A percentile compares a stretch with the other conserved stretches of the same genome.
These are phyloP conservation scores for Cadophora malorum DNA, from an alignment of 2,329 filamentous ascomycete genomes.

Conservation along the genomic window DNA sequence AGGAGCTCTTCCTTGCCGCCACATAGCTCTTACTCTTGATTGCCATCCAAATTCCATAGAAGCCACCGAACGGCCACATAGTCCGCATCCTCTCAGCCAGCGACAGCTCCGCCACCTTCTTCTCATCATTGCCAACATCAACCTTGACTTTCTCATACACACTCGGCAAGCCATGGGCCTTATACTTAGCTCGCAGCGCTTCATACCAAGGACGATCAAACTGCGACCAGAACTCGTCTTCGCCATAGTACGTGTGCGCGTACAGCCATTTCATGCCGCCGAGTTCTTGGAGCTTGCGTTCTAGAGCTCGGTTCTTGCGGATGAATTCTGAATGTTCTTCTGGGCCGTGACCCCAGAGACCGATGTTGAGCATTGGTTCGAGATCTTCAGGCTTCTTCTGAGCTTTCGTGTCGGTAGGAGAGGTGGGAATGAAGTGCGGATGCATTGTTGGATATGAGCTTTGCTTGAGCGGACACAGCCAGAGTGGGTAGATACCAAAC, in stretches of 20 bases:
- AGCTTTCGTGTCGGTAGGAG: neutral
- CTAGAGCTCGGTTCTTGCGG: conserved; percentile 71
- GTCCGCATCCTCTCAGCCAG: conserved; percentile 54
- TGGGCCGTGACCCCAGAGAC: conserved; percentile 87
- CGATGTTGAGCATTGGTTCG: conserved; percentile 64
- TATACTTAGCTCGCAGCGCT: conserved; percentile 65
- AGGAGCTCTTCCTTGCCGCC: conserved; percentile 37
- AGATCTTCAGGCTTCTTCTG: conserved; percentile 30
- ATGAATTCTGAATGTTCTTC: conserved; percentile 64
- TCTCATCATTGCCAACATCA: conserved; percentile 53
- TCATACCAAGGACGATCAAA: conserved; percentile 69
- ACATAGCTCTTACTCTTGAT: conserved; percentile 56
- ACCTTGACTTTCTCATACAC: conserved; percentile 76
- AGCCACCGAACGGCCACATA: conserved; percentile 63
- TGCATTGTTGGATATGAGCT: conserved; percentile 44
- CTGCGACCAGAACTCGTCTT: conserved; percentile 71
- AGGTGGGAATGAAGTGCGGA: conserved; percentile 36
- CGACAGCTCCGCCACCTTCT: conserved; percentile 38
- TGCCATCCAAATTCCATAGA: conserved; percentile 65
- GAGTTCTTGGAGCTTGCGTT: conserved; percentile 70
- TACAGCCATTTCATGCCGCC: conserved; percentile 88
- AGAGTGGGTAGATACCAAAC: conserved; percentile 59
- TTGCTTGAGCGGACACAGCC: conserved; percentile 61
- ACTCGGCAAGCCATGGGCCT: conserved; percentile 65
- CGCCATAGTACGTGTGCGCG: conserved; percentile 83